Conservation (phyloP, 2,329 filamentous ascomycete genomes). For the Paecilomyces formosus region DNA sequence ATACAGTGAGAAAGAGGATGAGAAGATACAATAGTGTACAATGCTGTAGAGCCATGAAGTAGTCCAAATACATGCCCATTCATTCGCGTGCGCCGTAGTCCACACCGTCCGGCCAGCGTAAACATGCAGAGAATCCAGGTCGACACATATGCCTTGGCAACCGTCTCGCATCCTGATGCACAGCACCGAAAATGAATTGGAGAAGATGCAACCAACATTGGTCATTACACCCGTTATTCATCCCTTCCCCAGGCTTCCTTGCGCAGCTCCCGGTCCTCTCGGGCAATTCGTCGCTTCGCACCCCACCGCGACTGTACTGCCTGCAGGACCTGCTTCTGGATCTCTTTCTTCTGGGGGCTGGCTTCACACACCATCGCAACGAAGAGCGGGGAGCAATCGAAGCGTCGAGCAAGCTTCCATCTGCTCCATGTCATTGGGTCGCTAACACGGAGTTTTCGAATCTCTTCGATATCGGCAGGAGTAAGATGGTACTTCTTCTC, state of each 20-base stretch:
- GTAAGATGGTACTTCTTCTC: conserved; percentile 57
- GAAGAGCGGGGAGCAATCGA: conserved; percentile 56
- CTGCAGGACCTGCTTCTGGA: conserved; percentile 43
- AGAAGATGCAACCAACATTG: not conserved
- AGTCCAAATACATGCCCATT: not conserved
- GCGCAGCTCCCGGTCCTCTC: conserved; percentile 54
- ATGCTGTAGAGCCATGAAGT: not conserved
- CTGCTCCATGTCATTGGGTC: conserved; percentile 56
- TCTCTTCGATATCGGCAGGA: conserved; percentile 51
- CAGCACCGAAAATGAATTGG: not conserved
- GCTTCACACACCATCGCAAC: conserved; percentile 53
- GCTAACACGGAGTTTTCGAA: conserved; percentile 45
- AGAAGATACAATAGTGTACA: not conserved
- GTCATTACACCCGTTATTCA: conserved; percentile 30
- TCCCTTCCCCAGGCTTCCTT: conserved; percentile 55
- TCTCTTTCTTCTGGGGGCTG: conserved; percentile 40
- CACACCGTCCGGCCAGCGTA: not conserved
- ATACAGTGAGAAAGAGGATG: not conserved
- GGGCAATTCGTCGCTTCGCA: conserved; percentile 49
- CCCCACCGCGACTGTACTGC: conserved; percentile 56
- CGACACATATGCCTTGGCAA: not conserved
- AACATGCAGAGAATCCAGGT: not conserved
- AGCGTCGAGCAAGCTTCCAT: conserved; percentile 53
- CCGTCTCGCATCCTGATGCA: not conserved
- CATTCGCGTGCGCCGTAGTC: not conserved